Base-by-base conservation (phyloP, 495 filamentous ascomycete genomes). In the Cercophora samala region DNA sequence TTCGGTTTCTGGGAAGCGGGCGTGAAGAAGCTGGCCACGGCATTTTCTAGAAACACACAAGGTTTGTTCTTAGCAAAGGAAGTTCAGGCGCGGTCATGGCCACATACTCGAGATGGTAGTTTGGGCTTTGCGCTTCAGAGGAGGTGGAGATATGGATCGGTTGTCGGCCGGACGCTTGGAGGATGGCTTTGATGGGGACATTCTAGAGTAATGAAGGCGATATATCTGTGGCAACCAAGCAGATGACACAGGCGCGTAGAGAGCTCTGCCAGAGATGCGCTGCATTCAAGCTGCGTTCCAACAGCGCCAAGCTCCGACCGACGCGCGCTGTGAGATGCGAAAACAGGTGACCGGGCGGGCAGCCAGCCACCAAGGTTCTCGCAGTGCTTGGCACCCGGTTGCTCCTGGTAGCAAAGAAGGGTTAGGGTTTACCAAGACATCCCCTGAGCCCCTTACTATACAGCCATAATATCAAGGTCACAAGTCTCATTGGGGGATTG, bases 21-120 rank as follows among this genome's bases (percentile, higher is more conserved):
- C 0, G 88, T 97, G 80, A 99, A 97, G 79, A 99, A 99, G 46
- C 83, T 91, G 15, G 89, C 83, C 11, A 96, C 88, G 0, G 88
- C 82, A 29, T 70, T 76, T 82, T 92, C 82, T 92, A 80, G 18
- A 68, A 32, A 8, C 29, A 46, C 2, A 46, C 37, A 42, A 46
- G 5, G 9, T 17, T 9, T 46, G 6, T 46, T 29, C 26, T 29
- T 29, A 29, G 26, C 8, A 8, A 29, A n/a, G n/a, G n/a, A n/a
- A n/a, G n/a, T n/a, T n/a, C n/a, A n/a, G 29, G 37, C 37, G 11
- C 37, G 37, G 11, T 2, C 37, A 46, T 46, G 15, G 37, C 3
- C 37, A n/a, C 65, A 54, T 76, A 95, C 91, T 90, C 55, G 90
- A 93, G 60, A 91, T 89, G 9, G 85, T 88, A 25, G 89, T 88